These are phyloP conservation scores for Haplosporangium sp. DNA, from an alignment of 371 early-diverging fungal species.

Conservation along the genomic window DNA sequence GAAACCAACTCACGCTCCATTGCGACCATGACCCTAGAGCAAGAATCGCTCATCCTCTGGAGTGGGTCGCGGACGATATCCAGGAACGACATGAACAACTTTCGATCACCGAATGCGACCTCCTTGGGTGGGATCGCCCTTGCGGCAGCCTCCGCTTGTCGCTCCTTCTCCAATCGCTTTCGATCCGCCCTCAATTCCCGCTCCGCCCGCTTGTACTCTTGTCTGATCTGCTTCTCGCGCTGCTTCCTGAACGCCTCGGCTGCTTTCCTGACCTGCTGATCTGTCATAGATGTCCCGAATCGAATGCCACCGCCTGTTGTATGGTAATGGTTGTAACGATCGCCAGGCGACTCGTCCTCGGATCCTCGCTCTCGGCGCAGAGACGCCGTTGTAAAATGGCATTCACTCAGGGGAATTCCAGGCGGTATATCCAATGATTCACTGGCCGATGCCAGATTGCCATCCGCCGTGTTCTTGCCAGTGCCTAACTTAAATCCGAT, in stretches of 20 bases:
- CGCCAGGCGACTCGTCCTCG: background rate
- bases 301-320: constrained; percentile 1
- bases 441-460: background rate
- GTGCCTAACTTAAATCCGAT: constrained; percentile 30
- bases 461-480: constrained; percentile 1
- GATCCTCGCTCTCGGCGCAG: background rate
- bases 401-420: constrained; percentile 8
- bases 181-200: constrained; percentile 61
- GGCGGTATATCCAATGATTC: background rate
- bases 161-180: constrained; percentile 28
- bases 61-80: constrained; percentile 67
- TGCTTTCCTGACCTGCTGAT: constrained; percentile 31
- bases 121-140: constrained; percentile 56
- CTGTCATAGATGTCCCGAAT: constrained; percentile 19
- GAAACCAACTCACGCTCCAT: constrained; percentile 57
- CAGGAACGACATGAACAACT: constrained; percentile 65
- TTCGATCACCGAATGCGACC: constrained; percentile 63
- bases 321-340: constrained; percentile 2
- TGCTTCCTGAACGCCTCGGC: constrained; percentile 33
- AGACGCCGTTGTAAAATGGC: constrained; percentile 21
- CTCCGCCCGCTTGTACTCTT: constrained; percentile 44
- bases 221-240: constrained; percentile 19
- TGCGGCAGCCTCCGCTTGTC: constrained; percentile 33
- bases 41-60: constrained; percentile 62
- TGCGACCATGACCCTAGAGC: constrained; percentile 60